Conservation (phyloP, 2,329 filamentous ascomycete species). For the Claviceps humidiphila region DNA sequence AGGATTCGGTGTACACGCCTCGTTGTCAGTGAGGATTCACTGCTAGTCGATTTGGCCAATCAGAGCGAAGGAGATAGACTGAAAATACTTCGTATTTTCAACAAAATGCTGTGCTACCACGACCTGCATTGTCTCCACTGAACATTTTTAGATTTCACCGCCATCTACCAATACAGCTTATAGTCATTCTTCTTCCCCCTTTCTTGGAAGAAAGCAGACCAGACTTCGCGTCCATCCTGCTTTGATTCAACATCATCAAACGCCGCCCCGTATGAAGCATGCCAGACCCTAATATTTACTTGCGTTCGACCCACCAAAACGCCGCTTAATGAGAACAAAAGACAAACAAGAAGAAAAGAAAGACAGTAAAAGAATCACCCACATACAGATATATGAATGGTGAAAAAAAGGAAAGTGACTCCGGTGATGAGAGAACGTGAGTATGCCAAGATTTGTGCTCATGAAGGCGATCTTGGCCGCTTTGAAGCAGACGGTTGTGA, state of each 20-base stretch:
- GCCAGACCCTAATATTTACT: too few relatives aligned
- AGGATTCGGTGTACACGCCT: too few relatives aligned
- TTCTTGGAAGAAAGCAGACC: not conserved
- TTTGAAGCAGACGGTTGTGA: not conserved
- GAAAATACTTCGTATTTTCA: too few relatives aligned
- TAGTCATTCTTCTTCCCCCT: not conserved
- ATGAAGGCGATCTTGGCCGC: not conserved
- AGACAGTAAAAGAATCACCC: not conserved
- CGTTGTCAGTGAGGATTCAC: too few relatives aligned
- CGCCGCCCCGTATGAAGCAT: too few relatives aligned
- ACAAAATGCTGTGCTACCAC: not conserved
- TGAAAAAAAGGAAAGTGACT: too few relatives aligned
- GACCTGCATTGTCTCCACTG: not conserved
- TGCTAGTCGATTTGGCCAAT: too few relatives aligned
- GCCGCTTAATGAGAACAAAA: not conserved
- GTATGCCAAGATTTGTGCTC: not conserved
- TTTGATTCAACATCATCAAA: not conserved
- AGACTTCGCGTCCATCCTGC: not conserved
- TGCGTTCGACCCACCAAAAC: too few relatives aligned
- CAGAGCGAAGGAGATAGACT: too few relatives aligned
- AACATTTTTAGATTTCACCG: not conserved
- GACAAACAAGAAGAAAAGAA: not conserved
- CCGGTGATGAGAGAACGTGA: not conserved
- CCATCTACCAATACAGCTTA: not conserved
- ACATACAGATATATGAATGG: too few relatives aligned